Evolutionary conservation across 371 early-diverging fungal species (phyloP), one percentile per base, ranked within the genome.

Genomic region (Zychaea mexicana): DNA sequence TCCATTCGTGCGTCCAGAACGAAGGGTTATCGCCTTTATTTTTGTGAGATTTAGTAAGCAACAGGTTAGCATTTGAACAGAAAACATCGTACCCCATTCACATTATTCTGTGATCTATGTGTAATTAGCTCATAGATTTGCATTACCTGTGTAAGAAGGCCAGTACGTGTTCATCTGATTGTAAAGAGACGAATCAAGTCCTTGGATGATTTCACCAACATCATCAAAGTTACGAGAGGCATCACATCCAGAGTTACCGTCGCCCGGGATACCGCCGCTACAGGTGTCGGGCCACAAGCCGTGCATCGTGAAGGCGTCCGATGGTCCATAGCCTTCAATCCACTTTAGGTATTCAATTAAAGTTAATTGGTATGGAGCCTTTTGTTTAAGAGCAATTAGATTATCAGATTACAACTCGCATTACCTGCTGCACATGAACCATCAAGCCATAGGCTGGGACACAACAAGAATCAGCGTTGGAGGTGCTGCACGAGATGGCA

Each of bases 261-360:
- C 81, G 39, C 82, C 81, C 0, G 65, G 65, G 22, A 65, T 65
- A 30, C 77, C 76, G 64, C 92, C 92, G 15, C 52, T 74, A 73
- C 90, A 91, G 31, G 84, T 81, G 66, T 88, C 92, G 12, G 95
- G 92, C 94, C 94, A 92, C 55, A 94, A 74, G 9, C 94, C 94
- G 64, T 93, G 93, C 59, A 68, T 22, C 2, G 68, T 68, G 19
- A 63, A 68, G 4, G 70, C 60, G 21, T 45, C 56, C 0, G 49
- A 38, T n/a, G 70, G 70, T 12, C 70, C 70, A 33, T 62, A 69
- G 28, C 56, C 66, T 17, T 52, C 22, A n/a, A 65, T 5, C 70
- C 70, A 69, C 64, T 67, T 13, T 46, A 17, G 38, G 10, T 27
- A 33, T 28, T 30, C 7, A 22, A 24, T 33, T 7, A 27, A 30